phyloP scores from a whole-genome alignment of 371 early-diverging fungal genomes.

The Saksenaea oblongispora region DNA sequence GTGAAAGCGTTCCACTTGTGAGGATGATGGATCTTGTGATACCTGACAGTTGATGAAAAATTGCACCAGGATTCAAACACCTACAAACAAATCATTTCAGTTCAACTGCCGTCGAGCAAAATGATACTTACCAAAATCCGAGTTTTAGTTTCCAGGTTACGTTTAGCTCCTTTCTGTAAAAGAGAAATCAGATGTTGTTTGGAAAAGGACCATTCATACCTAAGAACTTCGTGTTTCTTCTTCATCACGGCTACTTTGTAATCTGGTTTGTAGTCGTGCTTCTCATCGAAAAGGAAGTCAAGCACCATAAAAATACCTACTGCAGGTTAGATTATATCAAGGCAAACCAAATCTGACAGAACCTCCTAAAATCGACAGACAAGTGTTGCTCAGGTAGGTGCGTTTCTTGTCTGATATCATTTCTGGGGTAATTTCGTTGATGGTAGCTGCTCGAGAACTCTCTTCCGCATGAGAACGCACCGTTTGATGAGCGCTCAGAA shows the following conservation, averaged over 20 bases:
- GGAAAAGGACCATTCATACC: not conserved
- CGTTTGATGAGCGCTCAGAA: conserved; percentile 29
- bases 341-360: not conserved
- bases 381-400: not conserved
- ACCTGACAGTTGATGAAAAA: conserved; percentile 55
- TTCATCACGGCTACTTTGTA: conserved; percentile 48
- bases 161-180: not conserved
- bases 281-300: conserved; percentile 29
- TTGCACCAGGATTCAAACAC: conserved; percentile 69
- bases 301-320: conserved; percentile 42
- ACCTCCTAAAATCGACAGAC: conserved; percentile 1
- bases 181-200: not conserved
- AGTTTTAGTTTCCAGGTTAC: conserved; percentile 21
- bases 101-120: not conserved
- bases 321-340: not conserved
- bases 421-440: not conserved
- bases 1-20: conserved; percentile 88
- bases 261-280: conserved; percentile 32
- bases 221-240: not conserved
- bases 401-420: not conserved
- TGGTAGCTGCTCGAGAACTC: not conserved
- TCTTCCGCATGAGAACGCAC: conserved; percentile 27
- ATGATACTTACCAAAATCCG: conserved; percentile 33
- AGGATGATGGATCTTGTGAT: conserved; percentile 67
- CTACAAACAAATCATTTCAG: conserved; percentile 19